Percentiles rank a stretch among this genome's conserved stretches.
Conservation (phyloP, 2,329 filamentous ascomycete species). For the Chaetothyriales sp. region DNA sequence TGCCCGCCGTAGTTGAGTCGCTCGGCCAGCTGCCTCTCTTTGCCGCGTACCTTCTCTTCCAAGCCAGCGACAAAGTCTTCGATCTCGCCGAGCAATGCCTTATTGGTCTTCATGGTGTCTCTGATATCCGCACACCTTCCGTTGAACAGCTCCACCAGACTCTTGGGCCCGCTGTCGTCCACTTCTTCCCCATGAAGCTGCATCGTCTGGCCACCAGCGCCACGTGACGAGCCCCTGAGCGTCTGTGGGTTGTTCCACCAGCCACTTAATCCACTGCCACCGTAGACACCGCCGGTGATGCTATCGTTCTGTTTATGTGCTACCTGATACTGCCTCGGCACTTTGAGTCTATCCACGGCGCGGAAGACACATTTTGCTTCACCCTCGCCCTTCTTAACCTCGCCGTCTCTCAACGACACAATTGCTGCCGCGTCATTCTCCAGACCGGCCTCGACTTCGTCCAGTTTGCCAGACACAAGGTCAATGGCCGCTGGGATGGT, state of each 20-base stretch:
- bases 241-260: conserved; percentile 21
- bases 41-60: conserved; percentile 35
- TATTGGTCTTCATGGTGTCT: conserved; percentile 43
- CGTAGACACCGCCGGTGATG: conserved; percentile 11
- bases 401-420: conserved; percentile 41
- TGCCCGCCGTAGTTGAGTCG: conserved; percentile 44
- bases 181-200: conserved; percentile 35
- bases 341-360: conserved; percentile 59
- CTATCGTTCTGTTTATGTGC: conserved; percentile 14
- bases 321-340: conserved; percentile 52
- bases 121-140: conserved; percentile 49
- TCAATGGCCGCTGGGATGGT: conserved; percentile 53
- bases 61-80: conserved; percentile 52
- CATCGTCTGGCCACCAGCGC: conserved; percentile 27
- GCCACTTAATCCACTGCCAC: conserved; percentile 16
- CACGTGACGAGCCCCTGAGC: conserved; percentile 22
- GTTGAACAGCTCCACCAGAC: conserved; percentile 52
- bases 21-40: conserved; percentile 34
- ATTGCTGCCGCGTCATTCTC: conserved; percentile 51
- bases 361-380: conserved; percentile 61
- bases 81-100: conserved; percentile 48
- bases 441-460: conserved; percentile 49
- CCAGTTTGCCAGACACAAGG: conserved; percentile 47
- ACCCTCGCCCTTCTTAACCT: conserved; percentile 49
- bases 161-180: conserved; percentile 37